Percentiles rank a stretch among this genome's conserved stretches.
phyloP scores from a whole-genome alignment of 371 early-diverging fungal genomes.

The Apophysomyces trapeziformis region DNA sequence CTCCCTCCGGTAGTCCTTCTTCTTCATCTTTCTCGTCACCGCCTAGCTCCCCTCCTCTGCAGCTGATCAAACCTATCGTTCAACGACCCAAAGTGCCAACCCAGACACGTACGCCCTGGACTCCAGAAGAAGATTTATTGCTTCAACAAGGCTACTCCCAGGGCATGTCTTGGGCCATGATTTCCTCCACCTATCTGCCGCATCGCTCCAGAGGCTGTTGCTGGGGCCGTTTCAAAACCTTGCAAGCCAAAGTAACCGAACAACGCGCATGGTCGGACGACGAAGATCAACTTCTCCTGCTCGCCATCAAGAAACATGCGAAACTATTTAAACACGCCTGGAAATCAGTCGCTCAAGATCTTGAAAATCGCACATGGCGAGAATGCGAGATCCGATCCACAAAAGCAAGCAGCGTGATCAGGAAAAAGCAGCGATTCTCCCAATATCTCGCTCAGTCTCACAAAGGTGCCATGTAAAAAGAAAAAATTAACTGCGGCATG shows the following conservation, averaged over 20 bases:
- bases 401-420: constrained; percentile 17
- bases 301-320: constrained; percentile 32
- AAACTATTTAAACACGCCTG: constrained; percentile 35
- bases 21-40: constrained; percentile 18
- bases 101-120: constrained; percentile 57
- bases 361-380: constrained; percentile 30
- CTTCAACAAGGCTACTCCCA: constrained; percentile 50
- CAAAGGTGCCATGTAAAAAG: too few relatives aligned
- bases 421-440: constrained; percentile 19
- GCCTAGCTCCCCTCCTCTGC: constrained; percentile 1
- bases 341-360: constrained; percentile 33
- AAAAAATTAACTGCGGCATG: too few relatives aligned
- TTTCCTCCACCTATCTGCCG: constrained; percentile 51
- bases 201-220: constrained; percentile 56
- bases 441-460: too few relatives aligned
- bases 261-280: constrained; percentile 29
- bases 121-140: constrained; percentile 50
- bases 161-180: constrained; percentile 56
- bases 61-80: background rate
- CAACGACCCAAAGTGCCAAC: constrained; percentile 17
- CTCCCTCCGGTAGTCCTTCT: constrained; percentile 16
- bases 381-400: constrained; percentile 31
- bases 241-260: constrained; percentile 36
- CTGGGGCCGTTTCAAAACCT: constrained; percentile 55
- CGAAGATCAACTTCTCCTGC: constrained; percentile 25